phyloP scores from a whole-genome alignment of 495 filamentous ascomycete species.

The Annulohypoxylon nitens region DNA sequence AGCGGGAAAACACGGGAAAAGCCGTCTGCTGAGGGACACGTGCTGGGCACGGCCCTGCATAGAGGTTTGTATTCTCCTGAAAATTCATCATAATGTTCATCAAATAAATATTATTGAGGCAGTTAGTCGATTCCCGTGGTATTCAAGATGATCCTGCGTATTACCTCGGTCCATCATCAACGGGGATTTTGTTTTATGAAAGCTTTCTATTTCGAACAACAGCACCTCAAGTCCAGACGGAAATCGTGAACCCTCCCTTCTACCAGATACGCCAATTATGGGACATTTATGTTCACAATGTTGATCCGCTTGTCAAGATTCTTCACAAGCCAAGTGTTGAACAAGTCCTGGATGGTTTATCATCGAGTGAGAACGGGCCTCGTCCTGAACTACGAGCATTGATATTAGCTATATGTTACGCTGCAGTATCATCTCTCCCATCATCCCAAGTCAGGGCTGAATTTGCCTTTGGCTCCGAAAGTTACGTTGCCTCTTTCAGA shows the following conservation, averaged over 20 bases:
- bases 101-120: not conserved
- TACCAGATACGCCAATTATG: not conserved
- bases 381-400: not conserved
- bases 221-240: not conserved
- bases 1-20: slow-evolving; percentile 3
- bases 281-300: not conserved
- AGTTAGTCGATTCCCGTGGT: not conserved
- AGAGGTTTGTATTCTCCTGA: slow-evolving; percentile 5
- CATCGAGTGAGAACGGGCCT: not conserved
- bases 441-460: not conserved
- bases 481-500: slow-evolving; percentile 1
- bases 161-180: not conserved
- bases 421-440: not conserved
- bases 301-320: not conserved
- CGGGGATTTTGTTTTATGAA: not conserved
- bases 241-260: not conserved
- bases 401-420: not conserved
- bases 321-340: not conserved
- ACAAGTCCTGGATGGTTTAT: not conserved
- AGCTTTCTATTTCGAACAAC: not conserved
- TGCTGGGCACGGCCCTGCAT: not conserved
- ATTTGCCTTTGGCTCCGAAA: not conserved
- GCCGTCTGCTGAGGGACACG: not conserved
- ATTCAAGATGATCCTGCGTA: not conserved
- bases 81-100: not conserved